Conservation (phyloP, 1,284 basidiomycete genomes). For the Puccinia hordei region DNA sequence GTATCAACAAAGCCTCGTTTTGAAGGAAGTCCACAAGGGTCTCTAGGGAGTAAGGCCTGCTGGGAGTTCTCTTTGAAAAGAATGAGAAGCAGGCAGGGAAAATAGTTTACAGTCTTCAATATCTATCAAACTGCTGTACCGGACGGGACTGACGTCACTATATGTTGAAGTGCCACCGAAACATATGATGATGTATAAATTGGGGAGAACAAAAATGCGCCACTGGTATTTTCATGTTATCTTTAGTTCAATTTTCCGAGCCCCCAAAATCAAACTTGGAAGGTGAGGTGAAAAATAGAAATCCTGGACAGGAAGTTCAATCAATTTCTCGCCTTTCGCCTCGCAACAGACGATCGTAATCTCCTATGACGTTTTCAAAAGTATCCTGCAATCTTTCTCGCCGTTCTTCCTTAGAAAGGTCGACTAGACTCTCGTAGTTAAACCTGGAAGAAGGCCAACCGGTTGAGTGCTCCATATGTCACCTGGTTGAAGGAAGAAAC, state of each 20-base stretch:
- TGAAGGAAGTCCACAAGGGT: no score
- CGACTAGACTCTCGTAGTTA: slow-evolving; percentile 76
- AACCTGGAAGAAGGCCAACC: slow-evolving; percentile 35
- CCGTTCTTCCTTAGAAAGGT: slow-evolving; percentile 80
- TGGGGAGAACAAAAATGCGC: no score
- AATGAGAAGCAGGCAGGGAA: no score
- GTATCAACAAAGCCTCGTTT: no score
- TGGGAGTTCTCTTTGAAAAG: no score
- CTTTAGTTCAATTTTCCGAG: background rate
- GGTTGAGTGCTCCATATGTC: slow-evolving; percentile 21
- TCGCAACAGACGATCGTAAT: slow-evolving; percentile 76
- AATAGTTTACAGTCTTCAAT: no score
- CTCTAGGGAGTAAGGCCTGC: no score
- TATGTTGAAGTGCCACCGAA: no score
- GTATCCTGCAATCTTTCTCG: slow-evolving; percentile 89
- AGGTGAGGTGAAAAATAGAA: slow-evolving; percentile 25
- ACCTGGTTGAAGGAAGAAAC: slow-evolving; percentile 5
- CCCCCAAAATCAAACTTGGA: background rate
- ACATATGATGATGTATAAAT: no score
- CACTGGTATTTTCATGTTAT: no score
- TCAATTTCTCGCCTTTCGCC: slow-evolving; percentile 56
- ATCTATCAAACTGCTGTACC: no score
- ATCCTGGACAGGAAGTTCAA: slow-evolving; percentile 48
- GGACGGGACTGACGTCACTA: no score
- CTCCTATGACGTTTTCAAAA: slow-evolving; percentile 80